A percentile compares a stretch with the other conserved stretches of the same genome.
phyloP scores from a whole-genome alignment of 257 asterid genomes.

The Salvia miltiorrhiza region DNA sequence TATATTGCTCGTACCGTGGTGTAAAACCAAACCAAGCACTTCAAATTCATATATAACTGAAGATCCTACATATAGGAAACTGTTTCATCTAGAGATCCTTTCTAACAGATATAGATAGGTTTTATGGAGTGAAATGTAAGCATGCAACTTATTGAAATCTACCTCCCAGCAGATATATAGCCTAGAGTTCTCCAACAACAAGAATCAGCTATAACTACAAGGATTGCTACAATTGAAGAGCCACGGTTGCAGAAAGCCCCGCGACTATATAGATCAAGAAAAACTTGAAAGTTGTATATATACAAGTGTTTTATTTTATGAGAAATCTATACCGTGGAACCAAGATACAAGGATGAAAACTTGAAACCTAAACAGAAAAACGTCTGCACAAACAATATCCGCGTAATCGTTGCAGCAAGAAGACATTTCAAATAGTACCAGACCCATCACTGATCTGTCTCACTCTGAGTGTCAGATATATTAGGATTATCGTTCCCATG shows the following conservation, averaged over 20 bases:
- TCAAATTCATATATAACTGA: slow-evolving; percentile 7
- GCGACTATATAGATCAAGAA: background rate
- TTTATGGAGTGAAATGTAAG: background rate
- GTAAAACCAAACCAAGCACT: slow-evolving; percentile 7
- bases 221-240: background rate
- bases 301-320: slow-evolving; percentile 6
- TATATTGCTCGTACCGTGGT: background rate
- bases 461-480: slow-evolving; percentile 67
- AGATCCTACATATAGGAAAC: background rate
- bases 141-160: background rate
- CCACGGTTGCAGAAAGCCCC: background rate
- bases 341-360: background rate
- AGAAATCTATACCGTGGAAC: background rate
- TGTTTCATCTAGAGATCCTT: background rate
- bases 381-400: background rate
- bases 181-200: background rate
- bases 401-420: background rate
- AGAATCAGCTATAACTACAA: background rate
- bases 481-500: slow-evolving; percentile 66
- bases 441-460: slow-evolving; percentile 50
- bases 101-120: background rate
- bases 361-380: background rate
- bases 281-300: slow-evolving; percentile 4
- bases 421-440: slow-evolving; percentile 29
- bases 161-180: background rate